Base-by-base conservation (phyloP, 345 rosid genomes). In the Barbarea vulgaris region DNA sequence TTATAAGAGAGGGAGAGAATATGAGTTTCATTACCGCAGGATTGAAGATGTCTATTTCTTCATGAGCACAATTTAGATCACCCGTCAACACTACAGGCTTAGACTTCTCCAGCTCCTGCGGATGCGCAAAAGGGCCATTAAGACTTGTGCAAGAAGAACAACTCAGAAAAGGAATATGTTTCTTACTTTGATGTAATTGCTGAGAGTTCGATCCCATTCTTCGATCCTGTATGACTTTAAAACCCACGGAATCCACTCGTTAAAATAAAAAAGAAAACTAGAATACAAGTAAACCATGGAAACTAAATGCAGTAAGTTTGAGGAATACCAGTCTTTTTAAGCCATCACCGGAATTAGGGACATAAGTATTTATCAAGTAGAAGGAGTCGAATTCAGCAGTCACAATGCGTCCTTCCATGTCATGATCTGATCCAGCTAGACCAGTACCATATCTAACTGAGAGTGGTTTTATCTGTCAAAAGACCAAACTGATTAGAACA, bases 341-440 rank as follows among this genome's bases (percentile, higher is more conserved):
- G 84, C 97, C 97, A 74, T 95, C 99, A 52, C 99, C 99, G 15
- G 99, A 89, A 73, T 92, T 95, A 65, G 99, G 99, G 72, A 95
- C 91, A 47, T 92, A 95, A n/a, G 83, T 79, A 17, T 72, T 75
- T 72, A 95, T 62, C 67, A 92, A 76, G 84, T 87, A 92, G 78
- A 90, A 95, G 0, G 92, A 83, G 54, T 92, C 97, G 31, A 92
- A 95, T 77, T 92, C 97, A 51, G 83, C 93, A 44, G 93, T 95
- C 75, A 92, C 87, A 76, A 90, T 75, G 58, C 99, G 90, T 67
- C 99, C 99, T 81, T 92, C 97, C 75, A 51, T 68, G 80, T 95
- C 93, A 79, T 89, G 97, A 73, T 90, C 97, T 57, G 89, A 69
- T 76, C 82, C 83, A 69, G 97, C 91, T 47, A 86, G 78, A 78